Conservation (phyloP, 1,284 basidiomycete genomes). For the Ceratobasidium sp. region DNA sequence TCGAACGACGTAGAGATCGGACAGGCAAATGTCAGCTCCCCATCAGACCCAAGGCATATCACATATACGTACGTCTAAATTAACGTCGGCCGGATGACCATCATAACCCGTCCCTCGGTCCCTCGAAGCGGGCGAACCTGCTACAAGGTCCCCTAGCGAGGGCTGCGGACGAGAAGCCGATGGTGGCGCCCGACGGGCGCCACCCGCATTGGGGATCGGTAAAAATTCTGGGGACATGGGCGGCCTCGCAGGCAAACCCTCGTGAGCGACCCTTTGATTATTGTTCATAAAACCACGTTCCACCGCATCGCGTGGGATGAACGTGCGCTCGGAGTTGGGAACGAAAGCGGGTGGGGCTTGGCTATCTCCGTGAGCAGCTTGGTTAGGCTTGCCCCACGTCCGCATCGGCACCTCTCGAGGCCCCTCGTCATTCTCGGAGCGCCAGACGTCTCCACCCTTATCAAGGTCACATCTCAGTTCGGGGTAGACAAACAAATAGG, state of each 20-base stretch:
- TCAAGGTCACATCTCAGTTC: background rate
- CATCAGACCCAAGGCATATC: background rate
- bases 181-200: background rate
- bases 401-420: slow-evolving; percentile 11
- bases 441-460: slow-evolving; percentile 8
- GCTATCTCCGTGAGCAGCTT: background rate
- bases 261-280: background rate
- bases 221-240: slow-evolving; percentile 5
- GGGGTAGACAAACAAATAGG: background rate
- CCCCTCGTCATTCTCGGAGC: slow-evolving; percentile 2
- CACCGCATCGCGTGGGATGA: slow-evolving; percentile 22
- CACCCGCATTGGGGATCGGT: background rate
- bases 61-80: slow-evolving; percentile 21
- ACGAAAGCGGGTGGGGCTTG: background rate
- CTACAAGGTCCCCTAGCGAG: background rate
- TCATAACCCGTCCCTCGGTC: slow-evolving; percentile 1
- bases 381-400: slow-evolving; percentile 12
- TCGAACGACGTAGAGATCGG: background rate
- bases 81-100: background rate
- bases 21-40: slow-evolving; percentile 5
- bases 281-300: slow-evolving; percentile 4
- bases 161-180: background rate
- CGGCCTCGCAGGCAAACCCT: slow-evolving; percentile 26
- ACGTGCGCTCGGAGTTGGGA: slow-evolving; percentile 5
- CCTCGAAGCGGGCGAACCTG: slow-evolving; percentile 1